phyloP scores from a whole-genome alignment of 176 grass and related monocot species.

The Luzula sylvatica region DNA sequence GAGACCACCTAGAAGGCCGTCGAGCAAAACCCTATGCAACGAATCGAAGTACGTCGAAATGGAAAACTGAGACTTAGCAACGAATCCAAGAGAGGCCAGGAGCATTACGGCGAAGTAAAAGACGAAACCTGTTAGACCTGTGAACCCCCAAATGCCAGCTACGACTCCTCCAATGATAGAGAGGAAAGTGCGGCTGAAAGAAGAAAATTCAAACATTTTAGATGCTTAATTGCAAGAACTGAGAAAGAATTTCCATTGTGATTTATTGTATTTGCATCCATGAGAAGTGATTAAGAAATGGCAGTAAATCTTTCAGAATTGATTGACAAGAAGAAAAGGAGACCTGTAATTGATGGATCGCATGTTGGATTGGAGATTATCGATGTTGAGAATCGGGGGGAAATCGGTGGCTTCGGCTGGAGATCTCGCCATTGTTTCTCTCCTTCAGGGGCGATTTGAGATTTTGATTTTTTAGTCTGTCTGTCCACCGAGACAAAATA shows the following conservation, averaged over 20 bases:
- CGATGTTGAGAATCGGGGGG: slow-evolving; percentile 40
- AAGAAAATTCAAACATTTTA: slow-evolving; percentile 21
- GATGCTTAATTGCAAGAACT: neutral
- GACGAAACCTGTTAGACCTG: slow-evolving; percentile 60
- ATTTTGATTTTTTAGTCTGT: no score
- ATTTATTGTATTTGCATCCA: no score
- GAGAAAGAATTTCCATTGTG: slow-evolving; percentile 1
- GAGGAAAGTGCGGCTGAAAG: slow-evolving; percentile 74
- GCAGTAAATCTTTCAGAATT: neutral
- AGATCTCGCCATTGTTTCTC: slow-evolving; percentile 7
- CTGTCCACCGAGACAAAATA: no score
- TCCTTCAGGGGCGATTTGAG: neutral
- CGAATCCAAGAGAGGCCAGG: slow-evolving; percentile 42
- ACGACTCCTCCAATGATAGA: slow-evolving; percentile 85
- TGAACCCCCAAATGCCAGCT: slow-evolving; percentile 89
- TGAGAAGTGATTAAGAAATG: no score
- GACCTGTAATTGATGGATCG: slow-evolving; percentile 83
- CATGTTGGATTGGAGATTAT: slow-evolving; percentile 76
- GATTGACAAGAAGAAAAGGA: neutral
- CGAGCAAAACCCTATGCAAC: slow-evolving; percentile 72
- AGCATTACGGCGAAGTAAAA: slow-evolving; percentile 88
- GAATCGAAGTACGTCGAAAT: slow-evolving; percentile 66
- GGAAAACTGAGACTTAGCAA: slow-evolving; percentile 78
- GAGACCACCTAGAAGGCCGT: slow-evolving; percentile 80
- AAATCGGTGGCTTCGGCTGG: slow-evolving; percentile 20